phyloP scores from a whole-genome alignment of 2,329 filamentous ascomycete genomes.

The Cytospora paraplurivora region DNA sequence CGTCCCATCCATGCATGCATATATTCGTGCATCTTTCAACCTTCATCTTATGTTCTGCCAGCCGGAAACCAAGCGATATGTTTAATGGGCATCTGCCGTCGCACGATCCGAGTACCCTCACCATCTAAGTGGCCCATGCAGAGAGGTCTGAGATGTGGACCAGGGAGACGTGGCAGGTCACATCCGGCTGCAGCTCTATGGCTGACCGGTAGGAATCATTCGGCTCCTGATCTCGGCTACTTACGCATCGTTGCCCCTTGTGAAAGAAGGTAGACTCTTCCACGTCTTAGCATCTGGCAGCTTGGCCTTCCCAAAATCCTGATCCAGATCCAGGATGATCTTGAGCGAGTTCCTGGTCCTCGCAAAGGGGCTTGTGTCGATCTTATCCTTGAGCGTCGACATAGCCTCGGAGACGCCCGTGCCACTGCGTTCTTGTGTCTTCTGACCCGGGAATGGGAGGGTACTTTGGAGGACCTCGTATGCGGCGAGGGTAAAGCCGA shows the following conservation, averaged over 20 bases:
- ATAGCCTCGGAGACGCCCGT: slow-evolving; percentile 65
- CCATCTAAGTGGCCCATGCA: neutral
- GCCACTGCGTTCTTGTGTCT: slow-evolving; percentile 49
- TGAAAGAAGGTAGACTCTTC: slow-evolving; percentile 54
- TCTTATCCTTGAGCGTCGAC: slow-evolving; percentile 64
- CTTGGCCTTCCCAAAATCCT: slow-evolving; percentile 82
- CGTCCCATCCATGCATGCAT: slow-evolving; percentile 24
- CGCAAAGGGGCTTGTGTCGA: slow-evolving; percentile 53
- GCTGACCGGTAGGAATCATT: slow-evolving; percentile 24
- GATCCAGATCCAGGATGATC: slow-evolving; percentile 91
- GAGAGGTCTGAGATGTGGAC: slow-evolving; percentile 18
- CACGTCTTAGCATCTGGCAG: slow-evolving; percentile 57
- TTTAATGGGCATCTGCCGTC: neutral
- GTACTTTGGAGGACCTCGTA: slow-evolving; percentile 88
- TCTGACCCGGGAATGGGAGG: slow-evolving; percentile 75
- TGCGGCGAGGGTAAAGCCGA: slow-evolving; percentile 93
- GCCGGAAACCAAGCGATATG: neutral
- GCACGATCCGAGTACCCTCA: neutral
- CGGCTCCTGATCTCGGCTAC: neutral
- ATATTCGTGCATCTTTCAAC: slow-evolving; percentile 21
- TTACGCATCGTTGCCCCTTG: slow-evolving; percentile 43
- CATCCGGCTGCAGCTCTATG: slow-evolving; percentile 24
- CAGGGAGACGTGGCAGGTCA: slow-evolving; percentile 22
- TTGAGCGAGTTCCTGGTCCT: slow-evolving; percentile 88
- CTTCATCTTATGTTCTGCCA: neutral